Evolutionary conservation across 2,329 filamentous ascomycete species (phyloP), one percentile per base, ranked within the genome.

Genomic region (Microsporum canis): DNA sequence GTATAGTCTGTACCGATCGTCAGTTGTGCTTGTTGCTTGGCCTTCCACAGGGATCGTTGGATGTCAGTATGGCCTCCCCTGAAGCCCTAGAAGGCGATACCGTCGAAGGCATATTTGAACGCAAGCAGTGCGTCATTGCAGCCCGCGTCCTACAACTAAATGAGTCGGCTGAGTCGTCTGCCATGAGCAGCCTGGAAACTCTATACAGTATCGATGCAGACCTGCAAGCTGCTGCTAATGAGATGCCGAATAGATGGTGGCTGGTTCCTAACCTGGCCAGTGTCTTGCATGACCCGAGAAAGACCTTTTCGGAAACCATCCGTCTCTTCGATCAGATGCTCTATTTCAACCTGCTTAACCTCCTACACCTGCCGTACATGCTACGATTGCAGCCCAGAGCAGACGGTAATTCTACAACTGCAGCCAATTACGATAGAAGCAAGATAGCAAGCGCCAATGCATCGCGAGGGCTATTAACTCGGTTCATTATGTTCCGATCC

Each of bases 291-390:
- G 43, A 33, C 14, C 23, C 38, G 60, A 66, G 29, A 63, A 34
- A 68, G 3, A 61, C 70, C 1, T 67, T 75, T 12, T 51, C 63
- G 27, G 69, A 76, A 36, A 72, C 69, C 56, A 62, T 68, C 3
- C 72, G 73, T 2, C 65, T 78, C 4, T 74, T 79, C 63, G 68
- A 75, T 1, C 81, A 84, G 62, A 72, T 83, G 29, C 73, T 75
- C 7, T 79, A 83, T 64, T 78, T 78, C 65, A 75, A 77, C 53
- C 72, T 83, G 2, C 69, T 82, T 10, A 76, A 79, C 45, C 74
- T 80, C 6, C 74, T 84, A 0, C 81, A 84, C 60, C 73, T 84
- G 2, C 82, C 82, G 0, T 83, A 79, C 63, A 79, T 84, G 71
- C 74, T 84, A 17, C 75, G 73, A 17, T 64, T 70, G n/a, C 39